These are phyloP conservation scores for Thermothelomyces thermophilus DNA, from an alignment of 2,329 filamentous ascomycete species.

Conservation along the genomic window DNA sequence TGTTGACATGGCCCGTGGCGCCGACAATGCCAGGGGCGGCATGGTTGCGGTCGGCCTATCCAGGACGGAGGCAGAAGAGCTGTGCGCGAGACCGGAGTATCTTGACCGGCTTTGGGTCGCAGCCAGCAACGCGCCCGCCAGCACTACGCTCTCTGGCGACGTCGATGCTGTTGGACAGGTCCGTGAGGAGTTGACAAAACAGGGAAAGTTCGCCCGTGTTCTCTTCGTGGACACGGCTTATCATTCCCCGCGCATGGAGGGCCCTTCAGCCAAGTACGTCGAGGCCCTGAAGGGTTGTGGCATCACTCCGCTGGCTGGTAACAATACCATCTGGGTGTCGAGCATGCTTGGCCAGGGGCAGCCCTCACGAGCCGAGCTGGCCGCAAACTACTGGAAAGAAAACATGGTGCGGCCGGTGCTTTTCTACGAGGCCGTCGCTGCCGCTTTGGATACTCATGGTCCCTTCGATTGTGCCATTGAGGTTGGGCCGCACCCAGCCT, in stretches of 20 bases:
- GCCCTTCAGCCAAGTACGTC: conserved; percentile 31
- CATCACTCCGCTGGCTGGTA: conserved; percentile 26
- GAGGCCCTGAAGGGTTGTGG: conserved; percentile 26
- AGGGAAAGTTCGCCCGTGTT: conserved; percentile 30
- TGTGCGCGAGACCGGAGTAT: conserved; percentile 25
- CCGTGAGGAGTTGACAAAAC: conserved; percentile 17
- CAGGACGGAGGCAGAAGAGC: conserved; percentile 23
- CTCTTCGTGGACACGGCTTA: conserved; percentile 42
- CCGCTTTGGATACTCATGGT: conserved; percentile 22
- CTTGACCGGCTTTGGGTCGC: conserved; percentile 27
- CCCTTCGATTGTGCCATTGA: conserved; percentile 36
- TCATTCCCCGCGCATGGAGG: conserved; percentile 43
- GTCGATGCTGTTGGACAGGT: conserved; percentile 26
- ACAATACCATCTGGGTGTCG: conserved; percentile 34
- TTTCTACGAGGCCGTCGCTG: conserved; percentile 36
- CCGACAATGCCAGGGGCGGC: conserved; percentile 23
- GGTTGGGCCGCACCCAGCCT: conserved; percentile 39
- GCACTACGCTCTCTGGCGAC: conserved; percentile 34
- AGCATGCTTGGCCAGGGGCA: conserved; percentile 30
- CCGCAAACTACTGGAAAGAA: conserved; percentile 36
- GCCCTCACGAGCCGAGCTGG: conserved; percentile 17
- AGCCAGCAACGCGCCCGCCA: conserved; percentile 29
- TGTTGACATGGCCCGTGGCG: conserved; percentile 24
- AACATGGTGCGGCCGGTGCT: conserved; percentile 41
- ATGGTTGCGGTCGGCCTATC: conserved; percentile 34